phyloP scores from a whole-genome alignment of 352 stramenopile genomes.

The Phytopythium chamaehyphon region DNA sequence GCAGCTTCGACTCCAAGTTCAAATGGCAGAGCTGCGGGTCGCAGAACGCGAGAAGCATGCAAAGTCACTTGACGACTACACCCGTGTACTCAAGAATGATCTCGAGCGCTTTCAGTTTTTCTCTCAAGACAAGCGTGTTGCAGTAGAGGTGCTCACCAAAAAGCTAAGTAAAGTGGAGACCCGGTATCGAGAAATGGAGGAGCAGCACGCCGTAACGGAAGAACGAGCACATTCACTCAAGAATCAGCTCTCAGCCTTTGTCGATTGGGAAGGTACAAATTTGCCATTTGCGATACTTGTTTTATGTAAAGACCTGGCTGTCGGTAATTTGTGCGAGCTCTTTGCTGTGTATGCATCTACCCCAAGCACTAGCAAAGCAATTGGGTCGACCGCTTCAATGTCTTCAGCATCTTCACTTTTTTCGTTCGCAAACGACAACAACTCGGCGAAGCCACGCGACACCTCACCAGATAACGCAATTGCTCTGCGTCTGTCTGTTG shows the following conservation, averaged over 20 bases:
- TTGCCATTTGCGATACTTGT: constrained; percentile 45
- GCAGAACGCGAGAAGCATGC: constrained; percentile 61
- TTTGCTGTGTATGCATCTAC: constrained; percentile 40
- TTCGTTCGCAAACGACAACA: not conserved
- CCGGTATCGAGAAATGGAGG: constrained; percentile 54
- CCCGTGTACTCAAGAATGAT: constrained; percentile 61
- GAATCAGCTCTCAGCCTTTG: constrained; percentile 38
- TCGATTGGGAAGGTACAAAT: constrained; percentile 46
- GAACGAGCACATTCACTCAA: constrained; percentile 42
- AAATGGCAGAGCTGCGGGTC: constrained; percentile 49
- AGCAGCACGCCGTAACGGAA: constrained; percentile 46
- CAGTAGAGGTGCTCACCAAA: constrained; percentile 72
- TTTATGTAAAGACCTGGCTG: constrained; percentile 45
- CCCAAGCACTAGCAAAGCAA: not conserved
- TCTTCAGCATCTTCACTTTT: not conserved
- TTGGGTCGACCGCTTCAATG: not conserved
- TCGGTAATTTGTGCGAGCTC: constrained; percentile 44
- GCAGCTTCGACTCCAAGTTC: constrained; percentile 41
- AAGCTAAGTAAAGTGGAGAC: constrained; percentile 70
- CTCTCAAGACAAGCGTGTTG: constrained; percentile 71
- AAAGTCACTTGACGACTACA: constrained; percentile 67
- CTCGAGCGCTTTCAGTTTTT: constrained; percentile 78
- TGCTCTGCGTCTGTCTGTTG: constrained; percentile 28
- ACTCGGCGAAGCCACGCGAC: not conserved
- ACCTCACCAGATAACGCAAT: constrained; percentile 5